Base-by-base conservation (phyloP, 2,329 filamentous ascomycete genomes). In the Metarhizium rileyi region DNA sequence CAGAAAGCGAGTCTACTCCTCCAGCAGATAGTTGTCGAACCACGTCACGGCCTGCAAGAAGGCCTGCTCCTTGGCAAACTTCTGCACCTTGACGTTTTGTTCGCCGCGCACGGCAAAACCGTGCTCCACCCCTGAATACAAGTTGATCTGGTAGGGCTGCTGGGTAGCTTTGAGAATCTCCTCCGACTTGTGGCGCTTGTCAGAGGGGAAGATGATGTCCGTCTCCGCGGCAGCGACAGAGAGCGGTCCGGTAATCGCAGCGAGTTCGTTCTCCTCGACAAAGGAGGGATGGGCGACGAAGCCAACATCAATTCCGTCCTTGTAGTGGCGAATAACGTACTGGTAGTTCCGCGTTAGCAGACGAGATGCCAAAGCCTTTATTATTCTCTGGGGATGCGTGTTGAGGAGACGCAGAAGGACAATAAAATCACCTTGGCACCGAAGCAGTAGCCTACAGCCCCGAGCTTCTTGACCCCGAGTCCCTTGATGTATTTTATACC, bases 21-120 rank as follows among this genome's bases (percentile, higher is more conserved):
- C 47, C 7, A 42, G 26, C 7, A 52, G 25, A 38, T 50, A 41
- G 12, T 82, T 72, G 49, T 85, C 77, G 60, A 91, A 90, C 85
- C 86, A 93, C 51, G 73, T 67, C 47, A 89, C 75, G 25, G 86
- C 86, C 73, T 91, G 87, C 56, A 76, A 68, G 64, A 90, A 90
- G 1, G 87, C 86, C 63, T 82, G 76, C 69, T 91, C 85, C 74
- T 90, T 90, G 28, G 82, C 85, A 62, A 81, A 90, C 66, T 76
- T 80, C 60, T 78, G 68, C 50, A 60, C 56, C 20, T 69, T 68
- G 50, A 74, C 68, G 3, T 67, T 68, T 26, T 75, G 50, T 58
- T 91, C 81, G 4, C 72, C 78, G 33, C 86, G 76, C 7, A 88
- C 83, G 16, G 81, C 83, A 59, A 91, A 93, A 0, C 87, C 87